Base-by-base conservation (phyloP, 2,329 filamentous ascomycete species). In the Ascochyta koolunga region DNA sequence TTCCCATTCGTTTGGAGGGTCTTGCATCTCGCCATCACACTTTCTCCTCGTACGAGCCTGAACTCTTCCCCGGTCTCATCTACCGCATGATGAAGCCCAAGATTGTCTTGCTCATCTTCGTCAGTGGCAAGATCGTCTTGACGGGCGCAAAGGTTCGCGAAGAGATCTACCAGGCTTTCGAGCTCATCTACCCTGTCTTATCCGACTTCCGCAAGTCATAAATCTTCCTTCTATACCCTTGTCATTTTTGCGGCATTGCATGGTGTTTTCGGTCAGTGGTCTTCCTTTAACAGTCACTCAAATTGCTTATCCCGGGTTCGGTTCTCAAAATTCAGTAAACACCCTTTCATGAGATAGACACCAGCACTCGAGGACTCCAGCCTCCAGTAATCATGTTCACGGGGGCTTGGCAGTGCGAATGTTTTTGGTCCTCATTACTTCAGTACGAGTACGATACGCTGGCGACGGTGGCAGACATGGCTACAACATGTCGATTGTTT, bases 51-150 rank as follows among this genome's bases (percentile, higher is more conserved):
- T 99, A 99, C 78, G 95, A 99, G 78, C 95, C 95, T 65, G 95
- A 99, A 76, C 78, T 99, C 76, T 99, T 98, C 85, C 95, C 95
- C 71, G 95, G 95, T 86, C 88, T 99, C 46, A 99, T 99, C 80
- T 99, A 99, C 80, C 92, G 95, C 76, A 99, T 99, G 95, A 97
- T 98, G 83, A 98, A 98, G 83, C 95, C 95, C 18, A 98, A 98
- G 87, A 96, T 98, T 66, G 93, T 98, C 48, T 87, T 98, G 22
- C 82, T 98, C 73, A 97, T 99, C 77, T 98, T 98, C 81, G 93
- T 98, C 70, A 95, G 89, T 71, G 95, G 93, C 72, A 98, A 98
- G 85, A 98, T 98, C 59, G 95, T 98, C 70, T 84, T 98, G 74
- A 98, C 95, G 36, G 95, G 95, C 72, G 95, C 95, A 65, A 98